phyloP scores from a whole-genome alignment of 441 rosid species.

The Aquilaria agallochum region DNA sequence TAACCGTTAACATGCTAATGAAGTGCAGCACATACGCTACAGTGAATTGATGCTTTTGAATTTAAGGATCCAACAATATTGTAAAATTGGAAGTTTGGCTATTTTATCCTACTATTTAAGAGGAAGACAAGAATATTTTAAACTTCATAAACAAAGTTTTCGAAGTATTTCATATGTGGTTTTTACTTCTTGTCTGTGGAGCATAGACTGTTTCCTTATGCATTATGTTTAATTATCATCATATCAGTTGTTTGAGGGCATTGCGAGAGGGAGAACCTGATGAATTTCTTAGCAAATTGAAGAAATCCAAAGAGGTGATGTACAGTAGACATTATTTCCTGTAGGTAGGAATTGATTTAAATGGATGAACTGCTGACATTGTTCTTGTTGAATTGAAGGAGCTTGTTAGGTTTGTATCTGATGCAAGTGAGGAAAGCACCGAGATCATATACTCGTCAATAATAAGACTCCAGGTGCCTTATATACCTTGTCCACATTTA shows the following conservation, averaged over 20 bases:
- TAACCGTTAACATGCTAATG: no score
- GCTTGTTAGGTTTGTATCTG: constrained; percentile 73
- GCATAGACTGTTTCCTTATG: no score
- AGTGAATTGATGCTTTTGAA: no score
- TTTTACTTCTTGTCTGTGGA: no score
- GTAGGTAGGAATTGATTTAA: constrained; percentile 13
- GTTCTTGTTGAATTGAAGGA: constrained; percentile 42
- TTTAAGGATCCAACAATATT: no score
- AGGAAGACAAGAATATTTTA: no score
- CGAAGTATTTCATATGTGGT: no score
- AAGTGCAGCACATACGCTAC: no score
- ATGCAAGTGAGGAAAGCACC: constrained; percentile 91
- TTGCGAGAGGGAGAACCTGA: constrained; percentile 79
- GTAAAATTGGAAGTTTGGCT: no score
- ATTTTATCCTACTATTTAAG: no score
- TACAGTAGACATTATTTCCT: constrained; percentile 13
- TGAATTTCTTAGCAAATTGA: constrained; percentile 62
- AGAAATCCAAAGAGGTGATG: constrained; percentile 72
- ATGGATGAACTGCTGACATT: constrained; percentile 11
- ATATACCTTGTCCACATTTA: not conserved
- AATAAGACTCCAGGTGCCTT: constrained; percentile 81
- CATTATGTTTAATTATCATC: no score
- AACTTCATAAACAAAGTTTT: no score
- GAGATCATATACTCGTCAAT: constrained; percentile 79
- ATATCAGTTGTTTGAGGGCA: constrained; percentile 80